phyloP scores from a whole-genome alignment of 352 stramenopile species.

The Globisporangium okanoganense region DNA sequence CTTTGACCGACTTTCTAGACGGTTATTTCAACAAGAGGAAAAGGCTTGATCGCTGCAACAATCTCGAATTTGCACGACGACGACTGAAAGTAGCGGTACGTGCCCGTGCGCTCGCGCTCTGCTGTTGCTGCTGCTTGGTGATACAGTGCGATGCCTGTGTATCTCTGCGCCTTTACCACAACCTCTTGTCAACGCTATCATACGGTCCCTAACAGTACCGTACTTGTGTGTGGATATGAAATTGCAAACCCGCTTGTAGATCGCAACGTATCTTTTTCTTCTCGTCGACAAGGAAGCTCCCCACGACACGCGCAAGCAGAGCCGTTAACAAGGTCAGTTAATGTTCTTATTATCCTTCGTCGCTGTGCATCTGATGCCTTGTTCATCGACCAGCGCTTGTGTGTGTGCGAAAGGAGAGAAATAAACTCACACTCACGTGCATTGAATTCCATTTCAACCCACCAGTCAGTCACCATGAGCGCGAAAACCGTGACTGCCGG shows the following conservation, averaged over 20 bases:
- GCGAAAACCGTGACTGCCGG: constrained; percentile 59
- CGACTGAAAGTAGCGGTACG: constrained; percentile 1
- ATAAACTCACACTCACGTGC: neutral
- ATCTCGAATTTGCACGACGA: constrained; percentile 9
- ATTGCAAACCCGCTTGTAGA: neutral
- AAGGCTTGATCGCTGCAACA: too few relatives aligned
- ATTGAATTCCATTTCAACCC: neutral
- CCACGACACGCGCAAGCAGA: neutral
- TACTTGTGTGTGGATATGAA: neutral
- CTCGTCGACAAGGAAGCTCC: neutral
- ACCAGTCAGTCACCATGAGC: constrained; percentile 32
- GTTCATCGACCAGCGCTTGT: neutral
- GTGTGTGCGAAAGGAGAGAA: neutral
- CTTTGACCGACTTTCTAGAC: too few relatives aligned
- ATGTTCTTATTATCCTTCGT: neutral
- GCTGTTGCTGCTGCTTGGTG: neutral
- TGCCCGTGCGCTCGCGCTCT: neutral
- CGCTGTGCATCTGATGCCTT: neutral
- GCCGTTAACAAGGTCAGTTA: neutral
- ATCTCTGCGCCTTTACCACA: neutral
- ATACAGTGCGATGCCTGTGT: too few relatives aligned
- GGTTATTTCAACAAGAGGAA: too few relatives aligned
- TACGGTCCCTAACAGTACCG: neutral
- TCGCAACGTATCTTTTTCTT: constrained; percentile 1
- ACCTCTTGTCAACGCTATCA: neutral